These are phyloP conservation scores for Bipolaris zeicola DNA, from an alignment of 2,329 filamentous ascomycete genomes.

Conservation along the genomic window DNA sequence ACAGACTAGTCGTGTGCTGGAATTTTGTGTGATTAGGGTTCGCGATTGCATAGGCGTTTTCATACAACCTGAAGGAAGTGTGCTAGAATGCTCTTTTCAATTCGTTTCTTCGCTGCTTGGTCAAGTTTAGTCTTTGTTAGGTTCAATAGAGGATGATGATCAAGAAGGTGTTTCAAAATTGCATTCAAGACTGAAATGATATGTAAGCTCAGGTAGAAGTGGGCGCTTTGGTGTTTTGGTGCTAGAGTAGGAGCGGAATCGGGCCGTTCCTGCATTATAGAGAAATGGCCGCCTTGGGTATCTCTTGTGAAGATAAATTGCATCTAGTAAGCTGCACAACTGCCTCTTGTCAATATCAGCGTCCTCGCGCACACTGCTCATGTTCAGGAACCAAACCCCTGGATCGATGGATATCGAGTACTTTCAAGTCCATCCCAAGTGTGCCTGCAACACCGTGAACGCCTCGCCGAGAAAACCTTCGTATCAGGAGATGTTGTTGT, in stretches of 20 bases:
- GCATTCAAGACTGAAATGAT: background rate
- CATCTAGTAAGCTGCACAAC: background rate
- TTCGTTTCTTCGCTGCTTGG: too few relatives aligned
- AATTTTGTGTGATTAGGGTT: too few relatives aligned
- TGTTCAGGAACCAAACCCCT: slow-evolving; percentile 14
- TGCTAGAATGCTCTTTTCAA: background rate
- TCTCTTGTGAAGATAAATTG: background rate
- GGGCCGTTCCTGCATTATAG: background rate
- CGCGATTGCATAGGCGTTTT: background rate
- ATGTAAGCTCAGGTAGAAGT: background rate
- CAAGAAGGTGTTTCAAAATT: background rate
- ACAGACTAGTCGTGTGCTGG: background rate
- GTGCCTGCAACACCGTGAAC: slow-evolving; percentile 38
- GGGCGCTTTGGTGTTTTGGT: background rate
- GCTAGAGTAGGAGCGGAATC: background rate
- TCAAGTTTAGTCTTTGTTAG: too few relatives aligned
- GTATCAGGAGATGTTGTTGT: slow-evolving; percentile 25
- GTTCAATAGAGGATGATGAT: too few relatives aligned
- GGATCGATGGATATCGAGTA: slow-evolving; percentile 38
- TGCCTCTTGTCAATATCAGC: background rate
- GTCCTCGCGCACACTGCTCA: background rate
- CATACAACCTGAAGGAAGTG: background rate
- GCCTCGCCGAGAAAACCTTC: slow-evolving; percentile 39
- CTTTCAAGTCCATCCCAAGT: slow-evolving; percentile 26
- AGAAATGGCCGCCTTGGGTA: background rate